Evolutionary conservation across 495 filamentous ascomycete genomes (phyloP), one percentile per base, ranked within the genome.

Genomic region (Oidiodendron maius): DNA sequence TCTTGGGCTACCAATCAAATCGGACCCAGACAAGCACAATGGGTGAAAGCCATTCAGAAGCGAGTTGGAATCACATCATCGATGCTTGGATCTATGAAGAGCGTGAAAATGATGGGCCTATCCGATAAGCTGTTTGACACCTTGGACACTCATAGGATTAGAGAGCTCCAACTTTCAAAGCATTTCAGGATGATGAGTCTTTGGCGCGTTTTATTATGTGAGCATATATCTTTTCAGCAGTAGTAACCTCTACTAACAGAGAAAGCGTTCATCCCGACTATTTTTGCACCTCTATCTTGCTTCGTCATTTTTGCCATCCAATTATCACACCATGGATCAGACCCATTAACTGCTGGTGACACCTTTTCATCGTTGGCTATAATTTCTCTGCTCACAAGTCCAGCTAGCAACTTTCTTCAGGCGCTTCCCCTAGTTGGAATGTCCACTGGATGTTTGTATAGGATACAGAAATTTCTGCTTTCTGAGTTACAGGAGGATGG

Each of bases 11-110:
- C 53, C 5, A 22, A 25, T 10, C 28, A 23, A 16, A 55, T 57
- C 35, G 58, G 50, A 30, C 48, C 50, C 6, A 48, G 51, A 24
- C 73, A 78, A 44, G 67, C 64, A 40, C 39, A 39, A 1, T 77
- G 75, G 75, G 64, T 75, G 52, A 65, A 63, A 26, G 50, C 40
- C 9, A 65, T 68, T 32, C 67, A 74, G 52, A 59, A 61, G 11
- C 61, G 75, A n/a, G 63, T 76, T 2, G 59, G 61, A 28, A 24
- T 37, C 38, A 66, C 63, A 0, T 49, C 58, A 3, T 50, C 48
- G 12, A 62, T 61, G 53, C 56, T 71, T 5, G 40, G 43, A 11
- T 47, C 52, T n/a, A 67, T 71, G 46, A 69, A 67, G 39, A 55
- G 57, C 3, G 50, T 71, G 24, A 66, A 65, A 49, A 68, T 71